These are phyloP conservation scores for Apium graveolens DNA, from an alignment of 129 eudicot genomes.

Conservation along the genomic window DNA sequence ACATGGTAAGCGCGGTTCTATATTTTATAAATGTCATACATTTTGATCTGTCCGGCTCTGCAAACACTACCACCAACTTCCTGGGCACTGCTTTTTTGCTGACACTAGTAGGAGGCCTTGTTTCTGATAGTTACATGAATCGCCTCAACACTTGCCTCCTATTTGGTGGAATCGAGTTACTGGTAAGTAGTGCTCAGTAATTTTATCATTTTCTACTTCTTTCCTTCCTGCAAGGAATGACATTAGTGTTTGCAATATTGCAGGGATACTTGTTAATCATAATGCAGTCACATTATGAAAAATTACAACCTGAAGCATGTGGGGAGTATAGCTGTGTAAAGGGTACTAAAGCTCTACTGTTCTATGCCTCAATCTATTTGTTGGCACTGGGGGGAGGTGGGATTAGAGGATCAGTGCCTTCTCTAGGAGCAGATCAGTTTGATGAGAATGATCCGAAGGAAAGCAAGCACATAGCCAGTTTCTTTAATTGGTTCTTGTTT, in stretches of 20 bases:
- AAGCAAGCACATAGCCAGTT: conserved; percentile 15
- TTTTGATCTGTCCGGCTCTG: conserved; percentile 17
- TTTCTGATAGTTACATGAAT: conserved; percentile 20
- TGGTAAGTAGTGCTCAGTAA: conserved; percentile 8
- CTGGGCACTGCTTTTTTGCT: conserved; percentile 31
- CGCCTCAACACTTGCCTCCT: conserved; percentile 15
- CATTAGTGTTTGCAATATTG: neutral
- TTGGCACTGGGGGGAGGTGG: conserved; percentile 20
- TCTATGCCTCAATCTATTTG: conserved; percentile 10
- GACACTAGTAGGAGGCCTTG: conserved; percentile 23
- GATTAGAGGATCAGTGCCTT: conserved; percentile 15
- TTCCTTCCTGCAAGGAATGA: neutral
- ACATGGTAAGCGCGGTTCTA: conserved; percentile 17
- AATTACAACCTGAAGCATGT: conserved; percentile 14
- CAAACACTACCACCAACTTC: conserved; percentile 25
- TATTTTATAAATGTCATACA: conserved; percentile 4
- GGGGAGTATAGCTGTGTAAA: conserved; percentile 14
- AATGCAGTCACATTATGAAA: conserved; percentile 10
- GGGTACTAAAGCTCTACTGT: conserved; percentile 14
- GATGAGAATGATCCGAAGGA: conserved; percentile 18
- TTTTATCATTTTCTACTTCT: neutral
- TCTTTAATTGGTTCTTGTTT: conserved; percentile 14
- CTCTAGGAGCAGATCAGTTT: conserved; percentile 23
- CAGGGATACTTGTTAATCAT: conserved; percentile 13
- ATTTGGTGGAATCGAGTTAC: conserved; percentile 19